Evolutionary conservation across 2,329 filamentous ascomycete species (phyloP).

Genomic region (Ophiognomonia clavigignenti-juglandacearum): DNA sequence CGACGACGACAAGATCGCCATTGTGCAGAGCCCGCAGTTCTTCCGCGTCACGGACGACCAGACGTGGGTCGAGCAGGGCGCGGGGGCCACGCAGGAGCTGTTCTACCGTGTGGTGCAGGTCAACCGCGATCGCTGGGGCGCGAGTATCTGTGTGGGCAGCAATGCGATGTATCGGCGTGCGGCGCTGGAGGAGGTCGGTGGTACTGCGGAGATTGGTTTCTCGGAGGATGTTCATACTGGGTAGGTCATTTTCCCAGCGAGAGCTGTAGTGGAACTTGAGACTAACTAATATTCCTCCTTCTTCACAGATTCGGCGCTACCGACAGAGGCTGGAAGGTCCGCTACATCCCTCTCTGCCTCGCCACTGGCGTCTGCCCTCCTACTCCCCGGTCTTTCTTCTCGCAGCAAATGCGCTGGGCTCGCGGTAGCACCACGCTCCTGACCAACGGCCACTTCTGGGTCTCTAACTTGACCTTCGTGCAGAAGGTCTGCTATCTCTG

Average conservation of each 20-base stretch:
- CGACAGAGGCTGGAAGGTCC: conserved; percentile 37
- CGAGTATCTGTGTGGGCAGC: conserved; percentile 36
- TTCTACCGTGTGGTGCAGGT: conserved; percentile 39
- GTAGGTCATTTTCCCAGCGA: conserved; percentile 17
- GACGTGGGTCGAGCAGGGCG: conserved; percentile 39
- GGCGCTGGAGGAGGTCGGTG: conserved; percentile 34
- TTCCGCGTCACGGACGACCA: conserved; percentile 33
- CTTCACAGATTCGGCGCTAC: conserved; percentile 30
- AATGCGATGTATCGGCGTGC: conserved; percentile 36
- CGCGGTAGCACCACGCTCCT: conserved; percentile 35
- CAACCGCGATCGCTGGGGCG: conserved; percentile 35
- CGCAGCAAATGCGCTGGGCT: conserved; percentile 40
- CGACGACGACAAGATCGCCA: conserved; percentile 32
- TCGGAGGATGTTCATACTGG: conserved; percentile 40
- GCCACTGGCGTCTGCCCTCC: conserved; percentile 38
- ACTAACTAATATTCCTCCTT: not conserved
- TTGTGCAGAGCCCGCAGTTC: conserved; percentile 37
- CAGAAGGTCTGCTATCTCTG: conserved; percentile 38
- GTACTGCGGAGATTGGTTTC: conserved; percentile 37
- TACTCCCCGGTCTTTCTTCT: conserved; percentile 36
- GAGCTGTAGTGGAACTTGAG: not conserved
- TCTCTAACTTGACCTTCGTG: conserved; percentile 30
- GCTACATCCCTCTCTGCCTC: conserved; percentile 35
- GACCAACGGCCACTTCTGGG: conserved; percentile 36
- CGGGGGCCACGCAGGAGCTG: conserved; percentile 35